Base-by-base conservation (phyloP, 169 alveolate genomes). In the Eimeria tenella region DNA sequence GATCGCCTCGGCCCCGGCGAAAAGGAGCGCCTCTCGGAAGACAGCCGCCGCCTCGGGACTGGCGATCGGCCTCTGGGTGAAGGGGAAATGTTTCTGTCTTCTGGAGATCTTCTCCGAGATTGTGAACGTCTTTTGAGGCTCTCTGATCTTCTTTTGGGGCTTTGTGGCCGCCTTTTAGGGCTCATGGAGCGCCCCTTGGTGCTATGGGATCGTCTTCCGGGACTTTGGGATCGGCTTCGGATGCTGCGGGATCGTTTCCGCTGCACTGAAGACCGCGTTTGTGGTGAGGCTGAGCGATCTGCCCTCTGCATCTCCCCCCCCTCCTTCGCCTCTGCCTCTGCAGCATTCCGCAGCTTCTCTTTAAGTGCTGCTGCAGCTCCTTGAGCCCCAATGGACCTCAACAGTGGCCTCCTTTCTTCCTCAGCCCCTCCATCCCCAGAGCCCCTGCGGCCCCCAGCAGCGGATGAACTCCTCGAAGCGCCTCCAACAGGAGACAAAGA, bases 1-100 rank as follows among this genome's bases (percentile, higher is more conserved):
- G 86, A 75, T 50, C 86, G 60, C 49, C 86, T 75, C 23, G 13
- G 86, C 52, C 23, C 82, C 53, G 82, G 82, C 7, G 82, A 71
- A n/a, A 71, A 71, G 55, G 82, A 71, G 23, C 82, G 82, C 17
- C 82, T 71, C 82, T 31, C 23, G 23, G 56, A 8, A 10, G 82
- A 21, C 53, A 50, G 42, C 17, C 73, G 73, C 21, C 73, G 15
- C 73, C 73, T 63, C 9, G 82, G 55, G 6, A n/a, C 53, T 13
- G 82, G 82, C n/a, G 82, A 71, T 4, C 82, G 82, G 15, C 82
- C 55, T 42, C 56, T 25, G 5, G 82, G 42, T 0, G 82, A 71
- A 6, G 52, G 82, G 55, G 82, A 71, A 4, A 25, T 25, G 11
- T 31, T n/a, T 50, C 82, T 71, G 19, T 31, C 82, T n/a, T 21